Conservation (phyloP, 1,284 basidiomycete genomes). For the Chalciporus piperatoides region DNA sequence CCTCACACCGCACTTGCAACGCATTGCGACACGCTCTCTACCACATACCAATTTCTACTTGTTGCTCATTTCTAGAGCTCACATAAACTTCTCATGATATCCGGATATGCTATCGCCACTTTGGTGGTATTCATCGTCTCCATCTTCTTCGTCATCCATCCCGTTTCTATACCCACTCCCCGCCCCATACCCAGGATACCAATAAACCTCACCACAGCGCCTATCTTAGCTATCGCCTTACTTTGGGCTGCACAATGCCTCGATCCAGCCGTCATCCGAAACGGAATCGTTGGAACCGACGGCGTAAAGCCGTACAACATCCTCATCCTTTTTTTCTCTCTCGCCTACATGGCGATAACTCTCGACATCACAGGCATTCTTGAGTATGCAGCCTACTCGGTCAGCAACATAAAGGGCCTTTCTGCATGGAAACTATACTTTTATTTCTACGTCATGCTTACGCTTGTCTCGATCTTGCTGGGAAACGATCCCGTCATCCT, state of each 20-base stretch:
- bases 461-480: slow-evolving; percentile 72
- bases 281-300: slow-evolving; percentile 70
- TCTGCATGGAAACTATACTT: slow-evolving; percentile 68
- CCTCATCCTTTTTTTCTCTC: slow-evolving; percentile 85
- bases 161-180: slow-evolving; percentile 51
- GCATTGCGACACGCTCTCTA: not conserved
- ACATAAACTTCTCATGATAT: slow-evolving; percentile 34
- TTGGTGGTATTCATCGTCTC: slow-evolving; percentile 72
- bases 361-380: slow-evolving; percentile 89
- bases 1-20: not conserved
- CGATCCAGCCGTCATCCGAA: slow-evolving; percentile 56
- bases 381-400: slow-evolving; percentile 83
- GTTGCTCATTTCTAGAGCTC: not conserved
- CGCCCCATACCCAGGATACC: slow-evolving; percentile 39
- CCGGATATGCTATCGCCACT: slow-evolving; percentile 56
- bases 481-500: slow-evolving; percentile 92
- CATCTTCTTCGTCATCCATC: slow-evolving; percentile 69
- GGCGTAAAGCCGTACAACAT: slow-evolving; percentile 92
- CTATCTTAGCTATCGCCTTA: slow-evolving; percentile 75
- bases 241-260: slow-evolving; percentile 77
- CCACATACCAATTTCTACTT: not conserved
- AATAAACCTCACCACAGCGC: slow-evolving; percentile 71
- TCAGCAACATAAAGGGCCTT: too few relatives aligned
- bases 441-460: slow-evolving; percentile 80
- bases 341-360: slow-evolving; percentile 94